Conservation (phyloP, 192 early-diverging fungal genomes). For the Entrophospora sp. region DNA sequence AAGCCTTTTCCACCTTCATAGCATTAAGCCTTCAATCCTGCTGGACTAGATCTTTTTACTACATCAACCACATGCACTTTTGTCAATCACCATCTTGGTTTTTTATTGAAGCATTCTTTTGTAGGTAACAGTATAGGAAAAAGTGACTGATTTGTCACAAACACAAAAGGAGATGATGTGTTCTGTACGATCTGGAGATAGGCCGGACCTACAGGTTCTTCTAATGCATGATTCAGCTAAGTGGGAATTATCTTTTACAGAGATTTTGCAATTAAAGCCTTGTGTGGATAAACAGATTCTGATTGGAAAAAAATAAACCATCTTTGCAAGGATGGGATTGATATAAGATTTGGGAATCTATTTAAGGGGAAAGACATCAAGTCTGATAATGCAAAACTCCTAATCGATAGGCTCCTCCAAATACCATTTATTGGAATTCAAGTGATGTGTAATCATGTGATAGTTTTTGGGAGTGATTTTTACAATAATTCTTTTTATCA, state of each 20-base stretch:
- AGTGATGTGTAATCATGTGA: neutral
- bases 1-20: too few relatives aligned
- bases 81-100: too few relatives aligned
- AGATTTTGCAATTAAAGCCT: neutral
- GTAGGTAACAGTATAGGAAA: too few relatives aligned
- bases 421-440: neutral
- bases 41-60: too few relatives aligned
- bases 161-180: neutral
- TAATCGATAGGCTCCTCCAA: neutral
- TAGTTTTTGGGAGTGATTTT: neutral
- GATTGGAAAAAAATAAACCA: neutral
- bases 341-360: too few relatives aligned
- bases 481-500: conserved; percentile 8
- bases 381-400: neutral
- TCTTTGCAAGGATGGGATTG: neutral
- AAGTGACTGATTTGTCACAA: neutral
- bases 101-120: too few relatives aligned
- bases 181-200: neutral
- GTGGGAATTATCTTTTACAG: neutral
- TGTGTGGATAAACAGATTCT: neutral
- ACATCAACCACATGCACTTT: too few relatives aligned
- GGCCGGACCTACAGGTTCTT: neutral
- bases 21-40: too few relatives aligned
- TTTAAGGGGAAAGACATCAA: too few relatives aligned
- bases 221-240: neutral